phyloP scores from a whole-genome alignment of 2,329 filamentous ascomycete genomes.

The Stachybotrys echinatus region DNA sequence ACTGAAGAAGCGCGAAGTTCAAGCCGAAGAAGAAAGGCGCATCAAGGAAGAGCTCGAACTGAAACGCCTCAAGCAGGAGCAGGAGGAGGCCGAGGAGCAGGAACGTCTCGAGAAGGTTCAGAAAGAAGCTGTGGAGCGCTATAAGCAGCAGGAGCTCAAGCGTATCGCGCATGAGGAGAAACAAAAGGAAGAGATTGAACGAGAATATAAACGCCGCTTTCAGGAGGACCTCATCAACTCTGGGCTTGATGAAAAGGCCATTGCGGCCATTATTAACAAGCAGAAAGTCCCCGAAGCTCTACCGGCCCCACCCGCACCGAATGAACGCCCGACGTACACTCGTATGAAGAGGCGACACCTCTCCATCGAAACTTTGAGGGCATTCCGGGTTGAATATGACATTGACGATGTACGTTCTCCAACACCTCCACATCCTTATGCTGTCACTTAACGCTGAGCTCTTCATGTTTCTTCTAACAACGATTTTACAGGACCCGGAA shows the following conservation, averaged over 20 bases:
- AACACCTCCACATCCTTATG: background rate
- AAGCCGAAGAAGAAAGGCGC: slow-evolving; percentile 42
- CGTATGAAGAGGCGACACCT: slow-evolving; percentile 58
- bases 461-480: slow-evolving; percentile 22
- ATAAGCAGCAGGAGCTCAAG: slow-evolving; percentile 42
- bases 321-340: slow-evolving; percentile 51
- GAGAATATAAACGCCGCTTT: slow-evolving; percentile 49
- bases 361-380: slow-evolving; percentile 55
- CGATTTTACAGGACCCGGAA: slow-evolving; percentile 49
- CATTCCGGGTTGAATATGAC: slow-evolving; percentile 52
- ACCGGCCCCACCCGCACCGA: slow-evolving; percentile 3
- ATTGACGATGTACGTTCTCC: slow-evolving; percentile 45
- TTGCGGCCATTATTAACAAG: slow-evolving; percentile 54
- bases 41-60: slow-evolving; percentile 46
- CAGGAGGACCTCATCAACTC: slow-evolving; percentile 54
- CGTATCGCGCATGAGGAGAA: slow-evolving; percentile 40
- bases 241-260: slow-evolving; percentile 53
- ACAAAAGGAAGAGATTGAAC: slow-evolving; percentile 43
- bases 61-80: slow-evolving; percentile 35
- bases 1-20: slow-evolving; percentile 39
- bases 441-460: background rate
- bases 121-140: slow-evolving; percentile 44
- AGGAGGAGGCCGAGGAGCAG: slow-evolving; percentile 40
- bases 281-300: slow-evolving; percentile 36
- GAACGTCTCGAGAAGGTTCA: slow-evolving; percentile 38